These are phyloP conservation scores for Abrus precatorius DNA, from an alignment of 306 rosid genomes.

Conservation along the genomic window DNA sequence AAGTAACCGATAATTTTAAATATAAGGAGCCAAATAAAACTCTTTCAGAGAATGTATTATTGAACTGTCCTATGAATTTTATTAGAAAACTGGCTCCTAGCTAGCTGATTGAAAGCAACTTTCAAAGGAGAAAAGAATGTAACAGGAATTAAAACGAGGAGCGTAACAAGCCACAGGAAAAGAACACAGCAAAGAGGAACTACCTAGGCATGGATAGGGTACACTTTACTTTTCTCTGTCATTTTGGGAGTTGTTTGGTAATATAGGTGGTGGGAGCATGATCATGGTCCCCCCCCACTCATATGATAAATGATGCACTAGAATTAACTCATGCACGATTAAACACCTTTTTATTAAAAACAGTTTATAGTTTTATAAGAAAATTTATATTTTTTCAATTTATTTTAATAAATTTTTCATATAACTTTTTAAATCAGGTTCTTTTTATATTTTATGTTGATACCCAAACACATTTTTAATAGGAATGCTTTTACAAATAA, in stretches of 20 bases:
- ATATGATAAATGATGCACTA: no score
- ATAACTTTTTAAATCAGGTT: no score
- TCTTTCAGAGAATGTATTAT: no score
- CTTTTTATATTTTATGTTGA: no score
- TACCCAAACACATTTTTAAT: no score
- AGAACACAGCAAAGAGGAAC: neutral
- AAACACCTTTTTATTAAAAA: no score
- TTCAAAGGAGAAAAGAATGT: neutral
- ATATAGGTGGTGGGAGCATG: neutral
- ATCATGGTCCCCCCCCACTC: neutral
- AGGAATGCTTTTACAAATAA: neutral
- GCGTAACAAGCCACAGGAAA: neutral
- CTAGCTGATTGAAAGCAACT: neutral
- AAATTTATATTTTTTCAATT: no score
- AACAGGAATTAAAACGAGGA: neutral
- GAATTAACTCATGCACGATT: no score
- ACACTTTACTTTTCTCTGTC: neutral
- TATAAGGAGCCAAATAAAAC: no score
- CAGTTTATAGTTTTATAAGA: no score
- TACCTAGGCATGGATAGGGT: neutral
- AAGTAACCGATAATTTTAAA: no score
- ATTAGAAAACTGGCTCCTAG: neutral
- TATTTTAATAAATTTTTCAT: no score
- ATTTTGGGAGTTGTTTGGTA: neutral
- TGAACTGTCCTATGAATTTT: neutral